A percentile compares a stretch with the other conserved stretches of the same genome.
Evolutionary conservation across 768 basidiomycete species (phyloP).

Genomic region (Mycena kentingensis): DNA sequence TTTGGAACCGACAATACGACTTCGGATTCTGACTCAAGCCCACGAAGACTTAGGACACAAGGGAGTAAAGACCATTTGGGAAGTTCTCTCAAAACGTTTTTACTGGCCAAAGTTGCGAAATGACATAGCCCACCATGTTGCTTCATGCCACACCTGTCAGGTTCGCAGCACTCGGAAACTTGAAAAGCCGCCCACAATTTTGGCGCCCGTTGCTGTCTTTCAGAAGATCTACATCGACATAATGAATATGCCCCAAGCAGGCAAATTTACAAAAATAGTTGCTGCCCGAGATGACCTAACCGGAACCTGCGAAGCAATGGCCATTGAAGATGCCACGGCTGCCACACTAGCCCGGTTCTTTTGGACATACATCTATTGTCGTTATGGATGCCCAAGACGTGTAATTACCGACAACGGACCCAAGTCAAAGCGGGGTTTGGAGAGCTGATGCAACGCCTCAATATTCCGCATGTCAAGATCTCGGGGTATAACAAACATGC

Average conservation of each 20-base stretch:
- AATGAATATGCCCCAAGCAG: slow-evolving; percentile 24
- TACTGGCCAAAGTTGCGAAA: slow-evolving; percentile 27
- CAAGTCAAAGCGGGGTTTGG: slow-evolving; percentile 18
- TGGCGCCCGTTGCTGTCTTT: slow-evolving; percentile 9
- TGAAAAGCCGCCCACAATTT: slow-evolving; percentile 11
- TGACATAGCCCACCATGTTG: slow-evolving; percentile 27
- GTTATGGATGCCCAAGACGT: slow-evolving; percentile 27
- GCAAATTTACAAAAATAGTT: slow-evolving; percentile 8
- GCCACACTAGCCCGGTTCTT: slow-evolving; percentile 25
- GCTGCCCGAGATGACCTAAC: slow-evolving; percentile 26
- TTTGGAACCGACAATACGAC: slow-evolving; percentile 11
- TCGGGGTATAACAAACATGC: too few relatives aligned
- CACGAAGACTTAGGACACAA: slow-evolving; percentile 28
- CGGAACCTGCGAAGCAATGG: slow-evolving; percentile 23
- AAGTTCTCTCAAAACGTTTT: slow-evolving; percentile 16
- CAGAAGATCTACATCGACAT: slow-evolving; percentile 21
- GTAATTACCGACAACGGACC: slow-evolving; percentile 31
- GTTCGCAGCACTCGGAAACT: slow-evolving; percentile 9
- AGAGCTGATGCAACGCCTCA: neutral
- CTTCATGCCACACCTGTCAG: slow-evolving; percentile 30
- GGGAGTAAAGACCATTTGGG: slow-evolving; percentile 18
- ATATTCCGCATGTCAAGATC: slow-evolving; percentile 18
- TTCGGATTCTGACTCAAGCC: slow-evolving; percentile 9
- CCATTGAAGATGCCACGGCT: slow-evolving; percentile 9
- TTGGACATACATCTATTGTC: slow-evolving; percentile 34